phyloP scores from a whole-genome alignment of 2,329 filamentous ascomycete species.

The Aspergillus jensenii region DNA sequence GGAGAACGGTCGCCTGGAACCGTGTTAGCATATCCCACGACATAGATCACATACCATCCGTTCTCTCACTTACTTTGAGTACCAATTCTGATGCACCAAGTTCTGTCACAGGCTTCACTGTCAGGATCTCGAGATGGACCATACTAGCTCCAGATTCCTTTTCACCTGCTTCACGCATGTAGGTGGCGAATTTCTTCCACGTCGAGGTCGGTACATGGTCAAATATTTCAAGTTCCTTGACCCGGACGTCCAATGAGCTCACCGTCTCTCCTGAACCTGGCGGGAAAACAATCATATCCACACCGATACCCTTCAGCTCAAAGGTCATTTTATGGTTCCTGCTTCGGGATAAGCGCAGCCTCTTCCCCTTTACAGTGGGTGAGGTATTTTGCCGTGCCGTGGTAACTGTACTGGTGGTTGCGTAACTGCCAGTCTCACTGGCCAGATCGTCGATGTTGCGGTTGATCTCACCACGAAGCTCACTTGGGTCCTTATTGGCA shows the following conservation, averaged over 20 bases:
- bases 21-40: constrained; percentile 15
- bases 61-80: constrained; percentile 57
- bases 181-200: constrained; percentile 97
- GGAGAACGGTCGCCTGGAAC: constrained; percentile 66
- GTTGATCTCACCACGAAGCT: constrained; percentile 82
- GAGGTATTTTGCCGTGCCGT: constrained; percentile 38
- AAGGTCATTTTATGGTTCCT: constrained; percentile 94
- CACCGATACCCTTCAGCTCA: constrained; percentile 79
- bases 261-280: constrained; percentile 76
- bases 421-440: constrained; percentile 87
- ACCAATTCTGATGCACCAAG: constrained; percentile 89
- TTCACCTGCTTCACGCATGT: constrained; percentile 82
- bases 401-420: constrained; percentile 64
- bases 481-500: constrained; percentile 77
- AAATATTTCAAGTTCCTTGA: constrained; percentile 83
- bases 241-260: constrained; percentile 79
- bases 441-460: constrained; percentile 79
- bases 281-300: constrained; percentile 79
- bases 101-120: constrained; percentile 79
- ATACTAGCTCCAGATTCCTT: constrained; percentile 84
- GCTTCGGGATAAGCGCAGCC: constrained; percentile 76
- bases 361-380: constrained; percentile 49
- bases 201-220: constrained; percentile 94
- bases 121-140: constrained; percentile 85
- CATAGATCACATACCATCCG: neutral